Percentiles rank a stretch among this genome's conserved stretches.
phyloP scores from a whole-genome alignment of 495 filamentous ascomycete species.

The Podospora pseudoanserina region DNA sequence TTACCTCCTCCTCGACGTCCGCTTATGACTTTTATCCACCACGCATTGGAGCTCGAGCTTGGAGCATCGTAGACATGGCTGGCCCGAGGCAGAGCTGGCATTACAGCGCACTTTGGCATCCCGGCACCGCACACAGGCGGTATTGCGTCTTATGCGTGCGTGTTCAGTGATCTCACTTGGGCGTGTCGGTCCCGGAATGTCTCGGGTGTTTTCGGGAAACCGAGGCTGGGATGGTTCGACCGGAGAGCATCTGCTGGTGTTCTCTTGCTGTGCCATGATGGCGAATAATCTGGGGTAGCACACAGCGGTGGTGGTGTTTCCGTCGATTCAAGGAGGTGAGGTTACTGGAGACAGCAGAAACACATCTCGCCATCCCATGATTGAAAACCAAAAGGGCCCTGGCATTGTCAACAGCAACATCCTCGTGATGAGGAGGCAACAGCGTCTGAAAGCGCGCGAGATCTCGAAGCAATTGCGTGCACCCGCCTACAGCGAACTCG shows the following conservation, averaged over 20 bases:
- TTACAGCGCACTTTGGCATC: slow-evolving; percentile 46
- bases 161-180: slow-evolving; percentile 11
- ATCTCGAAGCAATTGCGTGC: slow-evolving; percentile 9
- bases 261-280: slow-evolving; percentile 3
- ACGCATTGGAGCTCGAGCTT: slow-evolving; percentile 45
- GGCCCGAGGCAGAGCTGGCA: slow-evolving; percentile 36
- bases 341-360: neutral
- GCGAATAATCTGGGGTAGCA: neutral
- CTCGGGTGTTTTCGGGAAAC: slow-evolving; percentile 4
- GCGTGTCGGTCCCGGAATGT: slow-evolving; percentile 23
- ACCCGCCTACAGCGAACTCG: slow-evolving; percentile 9
- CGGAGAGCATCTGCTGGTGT: slow-evolving; percentile 4
- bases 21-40: slow-evolving; percentile 46
- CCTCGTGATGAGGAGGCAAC: slow-evolving; percentile 1
- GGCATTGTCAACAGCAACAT: neutral
- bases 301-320: slow-evolving; percentile 2
- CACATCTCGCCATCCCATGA: neutral
- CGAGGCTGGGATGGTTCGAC: neutral
- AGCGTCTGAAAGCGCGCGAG: slow-evolving; percentile 7
- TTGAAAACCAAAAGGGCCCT: neutral
- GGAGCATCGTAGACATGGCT: slow-evolving; percentile 42
- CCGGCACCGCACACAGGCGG: slow-evolving; percentile 42
- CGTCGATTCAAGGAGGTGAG: neutral
- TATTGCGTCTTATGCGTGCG: slow-evolving; percentile 39
- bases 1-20: slow-evolving; percentile 41